These are phyloP conservation scores for Mrakia gelida DNA, from an alignment of 768 basidiomycete species.

Conservation along the genomic window DNA sequence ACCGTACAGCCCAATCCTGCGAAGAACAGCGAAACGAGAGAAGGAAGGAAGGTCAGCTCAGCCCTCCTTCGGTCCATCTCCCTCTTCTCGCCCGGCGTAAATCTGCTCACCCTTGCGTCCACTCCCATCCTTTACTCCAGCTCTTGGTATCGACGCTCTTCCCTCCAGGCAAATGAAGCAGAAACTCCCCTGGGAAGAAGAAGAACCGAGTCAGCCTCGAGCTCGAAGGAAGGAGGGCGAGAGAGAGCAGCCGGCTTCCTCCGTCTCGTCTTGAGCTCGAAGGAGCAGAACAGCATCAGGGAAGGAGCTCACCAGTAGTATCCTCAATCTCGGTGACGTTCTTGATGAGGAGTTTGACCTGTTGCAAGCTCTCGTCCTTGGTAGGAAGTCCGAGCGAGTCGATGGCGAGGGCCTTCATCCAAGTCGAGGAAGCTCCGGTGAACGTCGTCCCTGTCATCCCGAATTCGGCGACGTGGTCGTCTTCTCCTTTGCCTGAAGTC, in stretches of 20 bases:
- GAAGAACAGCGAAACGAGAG: too few relatives aligned
- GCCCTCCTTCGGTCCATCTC: not conserved
- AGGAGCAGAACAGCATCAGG: slow-evolving; percentile 39
- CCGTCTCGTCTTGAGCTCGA: not conserved
- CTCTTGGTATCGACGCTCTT: slow-evolving; percentile 57
- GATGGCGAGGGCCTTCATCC: slow-evolving; percentile 8
- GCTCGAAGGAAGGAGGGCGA: not conserved
- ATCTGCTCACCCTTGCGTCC: slow-evolving; percentile 40
- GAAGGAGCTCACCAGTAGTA: slow-evolving; percentile 53
- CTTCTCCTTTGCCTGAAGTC: not conserved
- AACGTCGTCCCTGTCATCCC: slow-evolving; percentile 7
- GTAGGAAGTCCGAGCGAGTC: slow-evolving; percentile 30
- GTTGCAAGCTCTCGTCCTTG: slow-evolving; percentile 36
- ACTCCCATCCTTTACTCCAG: slow-evolving; percentile 56
- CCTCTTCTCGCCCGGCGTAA: not conserved
- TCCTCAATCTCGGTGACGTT: slow-evolving; percentile 54
- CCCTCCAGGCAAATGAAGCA: slow-evolving; percentile 39
- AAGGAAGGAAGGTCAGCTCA: not conserved
- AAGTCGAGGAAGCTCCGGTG: slow-evolving; percentile 11
- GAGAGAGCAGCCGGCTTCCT: not conserved
- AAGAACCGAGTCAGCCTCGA: not conserved
- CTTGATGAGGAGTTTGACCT: slow-evolving; percentile 41
- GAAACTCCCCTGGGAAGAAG: slow-evolving; percentile 40
- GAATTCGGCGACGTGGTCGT: slow-evolving; percentile 2
- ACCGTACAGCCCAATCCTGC: slow-evolving; percentile 20